Base-by-base conservation (phyloP, 257 asterid genomes). In the Ocimum tenuiflorum region DNA sequence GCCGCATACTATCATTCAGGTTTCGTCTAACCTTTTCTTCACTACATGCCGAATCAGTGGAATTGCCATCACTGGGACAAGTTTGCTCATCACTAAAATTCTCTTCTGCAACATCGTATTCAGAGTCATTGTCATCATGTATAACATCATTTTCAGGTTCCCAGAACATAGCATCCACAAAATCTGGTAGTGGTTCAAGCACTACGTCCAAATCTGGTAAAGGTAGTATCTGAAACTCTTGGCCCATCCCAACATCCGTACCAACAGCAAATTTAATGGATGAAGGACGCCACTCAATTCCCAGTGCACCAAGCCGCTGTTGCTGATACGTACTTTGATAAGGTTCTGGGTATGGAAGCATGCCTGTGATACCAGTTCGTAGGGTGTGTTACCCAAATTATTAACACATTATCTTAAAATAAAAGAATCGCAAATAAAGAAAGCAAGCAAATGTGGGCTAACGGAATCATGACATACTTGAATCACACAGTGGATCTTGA, bases 271-370 rank as follows among this genome's bases (percentile, higher is more conserved):
- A 85, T 76, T 88, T 90, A 66, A 86, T 68, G 62, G 95, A 78
- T 50, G 97, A 73, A 38, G 99, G 99, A 56, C 79, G 96, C 97
- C 97, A 94, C 76, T 94, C 99, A 11, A 82, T 77, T 65, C 96
- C 96, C 77, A 90, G 77, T 22, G 96, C 96, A 56, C 96, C 91
- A 39, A 86, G 85, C 49, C 99, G 90, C 6, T 86, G 94, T 38
- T 85, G 83, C 81, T 85, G 99, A 76, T 94, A 94, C 68, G 65
- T 78, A 75, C 94, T 87, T 77, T 94, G 99, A 74, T 90, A 94
- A 51, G 99, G 99, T 79, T 94, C 99, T 17, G 95, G 91, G 79
- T 94, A 94, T 43, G 99, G 99, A 79, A 89, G 84, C 96, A 94
- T 80, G 80, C 91, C 99, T 94, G 82, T 55, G 50, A 68, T 67